Base-by-base conservation (phyloP, 2,329 filamentous ascomycete genomes). In the Xylariaceae sp. region DNA sequence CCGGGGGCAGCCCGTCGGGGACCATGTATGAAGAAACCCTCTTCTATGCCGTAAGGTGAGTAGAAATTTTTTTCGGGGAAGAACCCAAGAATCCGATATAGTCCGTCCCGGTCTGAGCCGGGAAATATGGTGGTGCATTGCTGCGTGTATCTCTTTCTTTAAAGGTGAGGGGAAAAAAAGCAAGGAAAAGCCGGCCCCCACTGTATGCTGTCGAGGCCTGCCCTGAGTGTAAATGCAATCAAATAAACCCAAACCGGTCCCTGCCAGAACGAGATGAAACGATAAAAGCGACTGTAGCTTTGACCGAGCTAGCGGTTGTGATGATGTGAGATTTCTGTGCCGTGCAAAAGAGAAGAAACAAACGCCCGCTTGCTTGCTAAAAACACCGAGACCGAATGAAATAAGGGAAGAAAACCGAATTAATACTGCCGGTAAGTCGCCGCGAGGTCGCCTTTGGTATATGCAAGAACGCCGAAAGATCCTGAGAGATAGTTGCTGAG, bases 131-230 rank as follows among this genome's bases (percentile, higher is more conserved):
- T 63, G 62, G 66, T 75, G 75, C 75, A 79, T 79, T 76, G 75
- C 75, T 79, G 75, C 75, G 68, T 73, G 57, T 71, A 74, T 67
- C 67, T 77, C 71, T 76, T 44, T 75, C 63, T 69, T 66, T 71
- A 60, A 51, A 52, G 40, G 40, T 50, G 50, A 41, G 47, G 11
- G 21, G 21, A 24, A 24, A 24, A 6, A 24, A 24, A 24, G 21
- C 11, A 24, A 7, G 11, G 21, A 59, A 55, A 63, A 64, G 65
- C 64, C 46, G 43, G 52, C 40, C 62, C 66, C 65, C 64, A 66
- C 62, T 64, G 62, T 68, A 65, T 68, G 46, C 46, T 48, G 50
- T 61, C 57, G 56, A 61, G 63, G 60, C 63, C 66, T 68, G 66
- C 67, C 68, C 63, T 61, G 59, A 63, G 51, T 67, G 65, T 66